A percentile compares a stretch with the other conserved stretches of the same genome.
Conservation (phyloP, 2,329 filamentous ascomycete species). For the Aotearoamyces nothofagi region DNA sequence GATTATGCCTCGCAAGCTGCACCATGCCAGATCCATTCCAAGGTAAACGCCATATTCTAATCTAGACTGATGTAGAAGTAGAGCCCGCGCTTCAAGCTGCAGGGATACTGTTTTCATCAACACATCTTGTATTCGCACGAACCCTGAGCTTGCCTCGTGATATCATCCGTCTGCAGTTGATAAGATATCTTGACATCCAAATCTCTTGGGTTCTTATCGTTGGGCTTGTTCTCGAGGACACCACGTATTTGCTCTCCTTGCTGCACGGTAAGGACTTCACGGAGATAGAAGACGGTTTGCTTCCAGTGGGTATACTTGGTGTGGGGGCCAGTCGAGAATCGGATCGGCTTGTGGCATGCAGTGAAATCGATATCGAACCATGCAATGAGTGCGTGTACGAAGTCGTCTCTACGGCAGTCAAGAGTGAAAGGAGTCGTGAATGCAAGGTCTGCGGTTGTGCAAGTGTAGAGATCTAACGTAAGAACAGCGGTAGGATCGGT, state of each 20-base stretch:
- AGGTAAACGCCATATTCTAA: too few relatives aligned
- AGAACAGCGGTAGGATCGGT: slow-evolving; percentile 79
- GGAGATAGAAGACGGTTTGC: slow-evolving; percentile 96
- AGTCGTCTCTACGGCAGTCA: slow-evolving; percentile 70
- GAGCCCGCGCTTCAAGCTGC: slow-evolving; percentile 1
- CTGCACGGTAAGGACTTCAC: slow-evolving; percentile 84
- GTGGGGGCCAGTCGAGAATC: slow-evolving; percentile 93
- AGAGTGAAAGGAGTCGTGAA: slow-evolving; percentile 72
- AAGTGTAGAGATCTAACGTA: slow-evolving; percentile 86
- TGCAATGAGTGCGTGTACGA: slow-evolving; percentile 87
- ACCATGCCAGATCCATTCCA: too few relatives aligned
- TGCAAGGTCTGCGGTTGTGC: slow-evolving; percentile 66
- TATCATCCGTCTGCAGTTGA: slow-evolving; percentile 62
- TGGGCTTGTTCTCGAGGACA: slow-evolving; percentile 69
- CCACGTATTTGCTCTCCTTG: slow-evolving; percentile 68
- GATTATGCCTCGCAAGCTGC: too few relatives aligned
- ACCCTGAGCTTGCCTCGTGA: slow-evolving; percentile 52
- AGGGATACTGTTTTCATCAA: slow-evolving; percentile 21
- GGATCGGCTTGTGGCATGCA: slow-evolving; percentile 93
- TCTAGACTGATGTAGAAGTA: too few relatives aligned
- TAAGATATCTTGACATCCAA: slow-evolving; percentile 84
- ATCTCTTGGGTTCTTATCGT: slow-evolving; percentile 86
- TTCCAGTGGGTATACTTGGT: slow-evolving; percentile 99
- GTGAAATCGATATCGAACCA: slow-evolving; percentile 99
- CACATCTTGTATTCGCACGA: slow-evolving; percentile 69